A percentile compares a stretch with the other conserved stretches of the same genome.
These are phyloP conservation scores for Ocimum tenuiflorum DNA, from an alignment of 257 asterid species.

Conservation along the genomic window DNA sequence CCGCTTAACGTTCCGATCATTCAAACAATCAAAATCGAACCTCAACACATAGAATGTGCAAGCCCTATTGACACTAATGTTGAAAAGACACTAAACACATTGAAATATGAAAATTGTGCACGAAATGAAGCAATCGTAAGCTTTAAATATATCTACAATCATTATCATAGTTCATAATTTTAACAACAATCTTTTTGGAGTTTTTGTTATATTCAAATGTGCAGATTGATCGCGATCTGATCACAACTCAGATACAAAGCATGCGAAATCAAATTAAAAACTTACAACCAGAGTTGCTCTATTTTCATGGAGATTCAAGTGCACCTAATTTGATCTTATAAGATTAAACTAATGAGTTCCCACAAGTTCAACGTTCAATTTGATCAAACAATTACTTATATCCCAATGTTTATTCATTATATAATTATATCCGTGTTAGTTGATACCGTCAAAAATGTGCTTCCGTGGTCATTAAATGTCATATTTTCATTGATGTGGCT, in stretches of 20 bases:
- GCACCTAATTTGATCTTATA: constrained; percentile 73
- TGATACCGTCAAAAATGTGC: too few species aligned
- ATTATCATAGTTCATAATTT: not conserved
- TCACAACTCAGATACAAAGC: constrained; percentile 67
- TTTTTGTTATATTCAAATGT: constrained; percentile 11
- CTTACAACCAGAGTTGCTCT: constrained; percentile 81
- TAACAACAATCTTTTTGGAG: not conserved
- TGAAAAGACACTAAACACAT: constrained; percentile 85
- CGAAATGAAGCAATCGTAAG: constrained; percentile 92
- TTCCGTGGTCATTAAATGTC: too few species aligned
- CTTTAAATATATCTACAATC: constrained; percentile 1
- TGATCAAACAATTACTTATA: not conserved
- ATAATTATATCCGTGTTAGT: too few species aligned
- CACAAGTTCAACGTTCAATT: constrained; percentile 1
- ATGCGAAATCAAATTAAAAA: constrained; percentile 88
- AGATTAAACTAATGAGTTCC: constrained; percentile 51
- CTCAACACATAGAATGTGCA: constrained; percentile 75
- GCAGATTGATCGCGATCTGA: constrained; percentile 87
- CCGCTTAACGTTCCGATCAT: too few species aligned
- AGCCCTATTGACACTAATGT: constrained; percentile 96
- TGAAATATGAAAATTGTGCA: constrained; percentile 90
- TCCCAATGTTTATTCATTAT: too few species aligned
- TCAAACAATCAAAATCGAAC: too few species aligned
- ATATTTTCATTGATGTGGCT: too few species aligned
- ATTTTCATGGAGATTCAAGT: constrained; percentile 63